phyloP scores from a whole-genome alignment of 2,329 filamentous ascomycete species.

The Pyrenochaeta sp. region DNA sequence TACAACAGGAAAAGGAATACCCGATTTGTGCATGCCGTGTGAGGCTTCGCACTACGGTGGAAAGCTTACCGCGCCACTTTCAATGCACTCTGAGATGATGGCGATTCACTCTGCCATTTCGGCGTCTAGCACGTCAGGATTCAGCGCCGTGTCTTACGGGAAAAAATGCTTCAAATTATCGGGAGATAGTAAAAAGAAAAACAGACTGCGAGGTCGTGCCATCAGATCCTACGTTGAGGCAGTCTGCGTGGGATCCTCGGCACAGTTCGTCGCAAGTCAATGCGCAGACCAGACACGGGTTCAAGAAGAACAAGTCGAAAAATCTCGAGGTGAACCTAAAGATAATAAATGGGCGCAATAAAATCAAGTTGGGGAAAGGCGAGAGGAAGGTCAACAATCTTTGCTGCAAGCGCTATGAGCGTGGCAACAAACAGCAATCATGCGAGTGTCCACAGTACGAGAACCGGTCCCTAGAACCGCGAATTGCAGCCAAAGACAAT shows the following conservation, averaged over 20 bases:
- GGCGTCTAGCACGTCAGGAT: slow-evolving; percentile 53
- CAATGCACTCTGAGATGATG: slow-evolving; percentile 65
- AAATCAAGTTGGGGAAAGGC: slow-evolving; percentile 32
- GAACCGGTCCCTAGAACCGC: too few species aligned
- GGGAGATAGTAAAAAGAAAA: slow-evolving; percentile 58
- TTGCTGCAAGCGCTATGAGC: too few species aligned
- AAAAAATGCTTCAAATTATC: slow-evolving; percentile 61
- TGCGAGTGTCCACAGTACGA: too few species aligned
- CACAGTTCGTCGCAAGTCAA: slow-evolving; percentile 36
- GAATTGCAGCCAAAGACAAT: too few species aligned
- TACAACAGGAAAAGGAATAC: slow-evolving; percentile 1
- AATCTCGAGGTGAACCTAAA: slow-evolving; percentile 52
- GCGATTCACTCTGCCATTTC: slow-evolving; percentile 60
- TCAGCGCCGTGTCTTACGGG: slow-evolving; percentile 53
- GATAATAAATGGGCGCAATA: slow-evolving; percentile 24
- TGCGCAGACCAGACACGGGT: slow-evolving; percentile 46
- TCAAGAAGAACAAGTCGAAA: slow-evolving; percentile 60
- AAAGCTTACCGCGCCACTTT: slow-evolving; percentile 50
- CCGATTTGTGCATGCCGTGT: slow-evolving; percentile 49
- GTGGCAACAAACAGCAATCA: slow-evolving; percentile 32
- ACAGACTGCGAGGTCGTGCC: slow-evolving; percentile 51
- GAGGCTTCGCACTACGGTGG: slow-evolving; percentile 50
- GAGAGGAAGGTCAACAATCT: too few species aligned
- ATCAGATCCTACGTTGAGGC: slow-evolving; percentile 56
- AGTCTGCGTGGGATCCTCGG: slow-evolving; percentile 48